Percentiles rank a stretch among this genome's conserved stretches.
Evolutionary conservation across 805 yeast genomes (phyloP).

Genomic region (Limtongozyma cylindracea): DNA sequence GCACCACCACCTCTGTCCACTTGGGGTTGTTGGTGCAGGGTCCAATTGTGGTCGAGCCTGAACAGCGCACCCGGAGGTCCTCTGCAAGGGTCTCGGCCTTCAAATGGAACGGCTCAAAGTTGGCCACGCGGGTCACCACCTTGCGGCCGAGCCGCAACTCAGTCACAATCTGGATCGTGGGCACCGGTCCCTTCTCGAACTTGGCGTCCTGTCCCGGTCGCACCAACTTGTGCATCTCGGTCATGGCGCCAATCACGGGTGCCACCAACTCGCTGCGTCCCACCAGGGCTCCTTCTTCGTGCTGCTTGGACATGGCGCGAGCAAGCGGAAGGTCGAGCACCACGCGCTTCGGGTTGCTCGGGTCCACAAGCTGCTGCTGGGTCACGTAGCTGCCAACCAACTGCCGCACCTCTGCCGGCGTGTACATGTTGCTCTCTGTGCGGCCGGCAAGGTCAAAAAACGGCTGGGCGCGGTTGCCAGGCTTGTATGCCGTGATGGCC

Average conservation of each 20-base stretch:
- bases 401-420: slow-evolving; percentile 24
- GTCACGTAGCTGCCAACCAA: slow-evolving; percentile 31
- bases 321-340: slow-evolving; percentile 26
- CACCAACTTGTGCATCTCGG: no score
- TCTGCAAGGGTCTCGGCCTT: slow-evolving; percentile 41
- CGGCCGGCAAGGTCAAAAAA: slow-evolving; percentile 18
- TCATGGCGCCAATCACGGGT: slow-evolving; percentile 2
- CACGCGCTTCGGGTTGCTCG: slow-evolving; percentile 25
- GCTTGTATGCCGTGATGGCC: slow-evolving; percentile 23
- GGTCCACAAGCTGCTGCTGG: slow-evolving; percentile 20
- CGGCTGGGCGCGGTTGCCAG: slow-evolving; percentile 20
- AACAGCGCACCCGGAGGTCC: slow-evolving; percentile 53
- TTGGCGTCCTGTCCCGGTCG: slow-evolving; percentile 1
- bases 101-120: slow-evolving; percentile 42
- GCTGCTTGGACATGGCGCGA: no score
- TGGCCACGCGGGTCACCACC: slow-evolving; percentile 44
- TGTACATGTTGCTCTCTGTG: slow-evolving; percentile 16
- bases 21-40: slow-evolving; percentile 17
- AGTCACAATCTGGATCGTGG: slow-evolving; percentile 37
- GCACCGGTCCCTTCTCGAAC: slow-evolving; percentile 32
- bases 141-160: slow-evolving; percentile 69
- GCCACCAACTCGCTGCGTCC: no score
- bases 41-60: slow-evolving; percentile 63
- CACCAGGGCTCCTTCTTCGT: no score
- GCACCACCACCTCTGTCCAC: slow-evolving; percentile 45